Evolutionary conservation across 2,329 filamentous ascomycete genomes (phyloP).

Genomic region (Aureobasidium sp.): DNA sequence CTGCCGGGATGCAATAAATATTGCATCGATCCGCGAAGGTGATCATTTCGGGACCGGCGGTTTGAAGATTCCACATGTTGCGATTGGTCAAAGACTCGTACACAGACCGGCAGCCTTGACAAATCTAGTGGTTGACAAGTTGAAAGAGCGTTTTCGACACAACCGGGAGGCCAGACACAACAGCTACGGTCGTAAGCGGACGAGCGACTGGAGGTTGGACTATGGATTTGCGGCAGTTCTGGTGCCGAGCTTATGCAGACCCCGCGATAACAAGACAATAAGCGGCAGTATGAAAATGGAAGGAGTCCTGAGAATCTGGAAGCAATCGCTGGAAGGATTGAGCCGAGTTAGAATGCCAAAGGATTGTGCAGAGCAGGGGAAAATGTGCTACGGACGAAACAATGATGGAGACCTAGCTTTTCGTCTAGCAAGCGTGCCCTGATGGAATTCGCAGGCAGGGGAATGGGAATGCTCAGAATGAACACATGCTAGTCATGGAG

Average conservation of each 20-base stretch:
- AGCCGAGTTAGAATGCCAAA: neutral
- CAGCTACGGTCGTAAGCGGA: neutral
- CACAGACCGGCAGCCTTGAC: too few relatives aligned
- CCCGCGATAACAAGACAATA: neutral
- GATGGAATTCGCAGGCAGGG: neutral
- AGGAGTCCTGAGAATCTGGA: neutral
- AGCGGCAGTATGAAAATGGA: neutral
- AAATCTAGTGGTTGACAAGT: too few relatives aligned
- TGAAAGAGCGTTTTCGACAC: too few relatives aligned
- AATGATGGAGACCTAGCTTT: neutral
- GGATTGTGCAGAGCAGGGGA: neutral
- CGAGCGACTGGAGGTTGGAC: neutral
- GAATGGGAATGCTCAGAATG: neutral
- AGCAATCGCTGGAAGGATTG: neutral
- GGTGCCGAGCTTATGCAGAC: neutral
- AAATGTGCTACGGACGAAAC: neutral
- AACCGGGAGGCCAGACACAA: neutral
- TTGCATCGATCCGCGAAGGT: neutral
- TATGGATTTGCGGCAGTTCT: neutral
- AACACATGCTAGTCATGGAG: too few relatives aligned
- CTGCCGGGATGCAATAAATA: conserved; percentile 1
- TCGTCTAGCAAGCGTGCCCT: neutral
- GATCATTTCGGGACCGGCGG: neutral
- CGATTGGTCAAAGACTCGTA: too few relatives aligned
- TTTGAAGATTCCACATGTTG: neutral